phyloP scores from a whole-genome alignment of 305 asterid species.

The Fraxinus platypoda region DNA sequence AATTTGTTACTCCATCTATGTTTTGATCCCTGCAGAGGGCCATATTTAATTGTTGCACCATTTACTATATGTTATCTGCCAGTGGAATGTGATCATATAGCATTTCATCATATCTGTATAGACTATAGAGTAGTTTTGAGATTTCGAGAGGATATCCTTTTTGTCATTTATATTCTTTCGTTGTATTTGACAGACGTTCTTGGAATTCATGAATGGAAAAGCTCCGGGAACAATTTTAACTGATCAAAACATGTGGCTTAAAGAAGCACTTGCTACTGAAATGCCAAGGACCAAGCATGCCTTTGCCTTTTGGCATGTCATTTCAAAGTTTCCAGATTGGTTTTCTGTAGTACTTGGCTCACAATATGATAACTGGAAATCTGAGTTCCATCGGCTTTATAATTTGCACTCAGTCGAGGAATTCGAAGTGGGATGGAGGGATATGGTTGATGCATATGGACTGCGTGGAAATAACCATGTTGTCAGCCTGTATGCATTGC shows the following conservation, averaged over 20 bases:
- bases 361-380: constrained; percentile 57
- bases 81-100: neutral
- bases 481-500: constrained; percentile 59
- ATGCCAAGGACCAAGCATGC: constrained; percentile 66
- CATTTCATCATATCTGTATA: neutral
- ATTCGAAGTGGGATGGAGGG: constrained; percentile 63
- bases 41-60: neutral
- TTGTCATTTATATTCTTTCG: constrained; percentile 8
- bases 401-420: constrained; percentile 48
- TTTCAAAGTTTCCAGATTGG: constrained; percentile 63
- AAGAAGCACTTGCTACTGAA: constrained; percentile 57
- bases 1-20: neutral
- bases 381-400: constrained; percentile 55
- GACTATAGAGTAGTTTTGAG: neutral
- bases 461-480: constrained; percentile 58
- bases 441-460: constrained; percentile 52
- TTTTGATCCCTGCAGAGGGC: neutral
- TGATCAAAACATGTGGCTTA: constrained; percentile 65
- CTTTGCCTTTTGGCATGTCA: constrained; percentile 63
- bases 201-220: constrained; percentile 62
- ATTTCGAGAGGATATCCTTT: constrained; percentile 3
- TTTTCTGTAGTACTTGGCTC: constrained; percentile 50
- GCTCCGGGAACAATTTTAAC: constrained; percentile 62
- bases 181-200: constrained; percentile 44
- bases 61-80: neutral